Conservation (phyloP, 2,329 filamentous ascomycete species). For the Chaetothyriales sp. region DNA sequence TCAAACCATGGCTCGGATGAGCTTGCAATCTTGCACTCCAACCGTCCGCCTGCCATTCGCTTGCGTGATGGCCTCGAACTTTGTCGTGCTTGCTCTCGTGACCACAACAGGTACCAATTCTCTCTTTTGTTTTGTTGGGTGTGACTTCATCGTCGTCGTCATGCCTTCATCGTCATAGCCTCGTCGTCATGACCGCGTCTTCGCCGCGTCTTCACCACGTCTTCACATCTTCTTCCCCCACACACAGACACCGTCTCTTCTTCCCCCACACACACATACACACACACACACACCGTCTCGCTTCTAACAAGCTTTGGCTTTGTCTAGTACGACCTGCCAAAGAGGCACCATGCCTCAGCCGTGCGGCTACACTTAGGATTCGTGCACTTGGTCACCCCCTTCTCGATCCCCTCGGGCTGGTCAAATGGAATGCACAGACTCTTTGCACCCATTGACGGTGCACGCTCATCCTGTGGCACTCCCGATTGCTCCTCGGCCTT, state of each 20-base stretch:
- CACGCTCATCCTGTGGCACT: slow-evolving; percentile 57
- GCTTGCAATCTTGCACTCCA: neutral
- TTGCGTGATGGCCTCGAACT: neutral
- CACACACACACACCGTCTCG: neutral
- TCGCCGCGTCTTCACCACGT: neutral
- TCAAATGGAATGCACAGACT: slow-evolving; percentile 67
- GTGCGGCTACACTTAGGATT: slow-evolving; percentile 67
- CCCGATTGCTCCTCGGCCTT: slow-evolving; percentile 46
- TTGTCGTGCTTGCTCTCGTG: neutral
- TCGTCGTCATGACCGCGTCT: slow-evolving; percentile 1
- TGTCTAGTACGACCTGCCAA: slow-evolving; percentile 44
- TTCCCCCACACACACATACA: neutral
- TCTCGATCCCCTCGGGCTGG: slow-evolving; percentile 64
- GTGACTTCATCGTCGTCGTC: neutral
- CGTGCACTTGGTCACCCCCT: slow-evolving; percentile 76
- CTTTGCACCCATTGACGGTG: slow-evolving; percentile 63
- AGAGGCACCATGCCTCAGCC: slow-evolving; percentile 83
- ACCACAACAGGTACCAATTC: neutral
- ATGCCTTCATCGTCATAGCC: neutral
- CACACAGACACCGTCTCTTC: neutral
- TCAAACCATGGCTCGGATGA: neutral
- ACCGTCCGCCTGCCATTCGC: neutral
- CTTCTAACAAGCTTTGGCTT: neutral
- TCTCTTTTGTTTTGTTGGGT: neutral
- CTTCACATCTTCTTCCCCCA: neutral